These are phyloP conservation scores for Xylaria telfairii DNA, from an alignment of 495 filamentous ascomycete genomes.

Conservation along the genomic window DNA sequence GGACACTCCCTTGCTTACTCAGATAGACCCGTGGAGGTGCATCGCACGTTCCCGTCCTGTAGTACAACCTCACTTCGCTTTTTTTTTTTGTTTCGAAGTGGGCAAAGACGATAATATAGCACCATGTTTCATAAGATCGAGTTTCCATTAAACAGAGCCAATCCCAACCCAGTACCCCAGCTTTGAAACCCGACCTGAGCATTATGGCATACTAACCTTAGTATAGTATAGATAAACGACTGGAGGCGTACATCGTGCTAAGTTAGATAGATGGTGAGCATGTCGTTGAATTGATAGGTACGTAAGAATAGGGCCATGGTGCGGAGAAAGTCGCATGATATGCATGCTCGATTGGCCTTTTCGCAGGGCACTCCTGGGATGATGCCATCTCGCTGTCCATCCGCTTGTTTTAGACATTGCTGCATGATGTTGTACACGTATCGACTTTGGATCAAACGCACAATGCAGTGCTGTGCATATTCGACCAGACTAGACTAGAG, in stretches of 20 bases:
- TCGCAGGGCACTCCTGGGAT: slow-evolving; percentile 2
- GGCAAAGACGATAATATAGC: background rate
- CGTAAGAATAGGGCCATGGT: background rate
- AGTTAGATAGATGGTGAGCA: background rate
- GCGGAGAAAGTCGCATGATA: background rate
- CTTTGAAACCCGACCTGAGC: background rate
- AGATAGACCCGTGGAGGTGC: background rate
- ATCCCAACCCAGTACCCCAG: background rate
- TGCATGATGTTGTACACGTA: background rate
- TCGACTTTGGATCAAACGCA: slow-evolving; percentile 1
- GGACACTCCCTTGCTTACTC: slow-evolving; percentile 12
- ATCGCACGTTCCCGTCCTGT: background rate
- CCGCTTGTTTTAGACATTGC: background rate
- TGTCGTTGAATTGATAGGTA: background rate
- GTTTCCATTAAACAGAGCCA: background rate
- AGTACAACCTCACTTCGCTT: background rate
- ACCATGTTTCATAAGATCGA: slow-evolving; percentile 10
- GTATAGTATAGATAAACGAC: background rate
- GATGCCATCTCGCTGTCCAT: background rate
- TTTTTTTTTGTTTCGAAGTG: background rate
- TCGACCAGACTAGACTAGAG: no score
- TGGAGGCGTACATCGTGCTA: background rate
- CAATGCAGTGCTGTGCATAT: background rate
- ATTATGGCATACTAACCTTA: no score
- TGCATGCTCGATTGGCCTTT: background rate